phyloP scores from a whole-genome alignment of 176 grass and related monocot species.

The Aegilops umbellulata region DNA sequence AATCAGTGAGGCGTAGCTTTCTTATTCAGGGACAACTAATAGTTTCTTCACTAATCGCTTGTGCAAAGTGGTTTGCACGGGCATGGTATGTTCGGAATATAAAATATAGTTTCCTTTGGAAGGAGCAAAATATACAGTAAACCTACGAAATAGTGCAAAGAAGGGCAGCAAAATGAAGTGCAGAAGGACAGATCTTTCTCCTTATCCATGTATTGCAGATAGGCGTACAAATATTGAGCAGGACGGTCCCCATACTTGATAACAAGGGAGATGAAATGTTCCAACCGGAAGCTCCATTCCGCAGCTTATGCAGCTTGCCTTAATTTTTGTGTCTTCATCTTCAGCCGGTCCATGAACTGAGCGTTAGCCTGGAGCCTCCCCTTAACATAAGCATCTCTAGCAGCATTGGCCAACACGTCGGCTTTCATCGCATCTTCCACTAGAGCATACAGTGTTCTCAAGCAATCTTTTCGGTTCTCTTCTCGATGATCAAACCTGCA shows the following conservation, averaged over 20 bases:
- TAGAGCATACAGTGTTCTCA: conserved; percentile 74
- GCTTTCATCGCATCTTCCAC: conserved; percentile 77
- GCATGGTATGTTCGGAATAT: not conserved
- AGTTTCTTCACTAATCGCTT: not conserved
- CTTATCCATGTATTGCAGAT: not conserved
- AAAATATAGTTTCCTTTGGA: not conserved
- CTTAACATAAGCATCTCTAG: conserved; percentile 71
- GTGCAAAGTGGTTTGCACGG: not conserved
- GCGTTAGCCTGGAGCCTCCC: conserved; percentile 61
- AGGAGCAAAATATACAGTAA: not conserved
- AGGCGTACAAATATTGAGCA: conserved; percentile 12
- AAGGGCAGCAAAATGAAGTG: conserved; percentile 9
- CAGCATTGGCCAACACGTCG: conserved; percentile 58
- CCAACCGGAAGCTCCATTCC: not conserved
- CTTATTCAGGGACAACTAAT: conserved; percentile 17
- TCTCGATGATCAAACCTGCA: conserved; percentile 81
- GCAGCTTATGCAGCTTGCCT: conserved; percentile 39
- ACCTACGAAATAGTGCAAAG: not conserved
- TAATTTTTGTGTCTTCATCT: conserved; percentile 54
- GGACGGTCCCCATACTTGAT: not conserved
- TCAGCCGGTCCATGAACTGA: conserved; percentile 84
- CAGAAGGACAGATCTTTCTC: conserved; percentile 1
- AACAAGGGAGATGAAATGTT: not conserved
- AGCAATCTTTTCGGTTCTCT: conserved; percentile 97
- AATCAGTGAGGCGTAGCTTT: not conserved